Evolutionary conservation across 1,284 basidiomycete genomes (phyloP), one percentile per base, ranked within the genome.

Genomic region (Takashimella tepidaria): DNA sequence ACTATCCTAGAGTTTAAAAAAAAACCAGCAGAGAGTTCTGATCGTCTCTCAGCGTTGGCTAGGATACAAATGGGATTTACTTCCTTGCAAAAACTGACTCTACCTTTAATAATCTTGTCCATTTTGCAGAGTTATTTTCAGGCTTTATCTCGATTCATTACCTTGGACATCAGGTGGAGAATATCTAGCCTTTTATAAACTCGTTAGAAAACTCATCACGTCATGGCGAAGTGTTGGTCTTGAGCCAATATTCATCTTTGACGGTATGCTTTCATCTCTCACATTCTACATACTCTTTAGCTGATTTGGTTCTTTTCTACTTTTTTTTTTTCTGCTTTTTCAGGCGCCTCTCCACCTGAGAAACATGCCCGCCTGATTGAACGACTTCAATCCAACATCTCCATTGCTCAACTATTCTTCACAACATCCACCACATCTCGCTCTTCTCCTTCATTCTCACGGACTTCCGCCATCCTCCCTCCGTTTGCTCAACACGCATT

Each of bases 141-240:
- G 83, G 57, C 63, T 92, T 12, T 81, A 87, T 59, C 76, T 80
- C 41, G 79, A 81, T 56, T 79, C 78, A 51, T 75, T 90, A 41
- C 84, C 87, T 3, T 92, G 88, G 88, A 84, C 88, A 0, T 89
- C 88, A 57, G 90, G 90, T 3, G 90, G 90, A 41, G 89, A 92
- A 71, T 89, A 89, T 65, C 68, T 76, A 2, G 78, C 80, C 31
- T 86, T 89, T 63, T 77, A 78, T 19, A 64, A 71, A 11, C 69
- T 84, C 8, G 77, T 87, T 3, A 74, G 75, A 43, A 73, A 68
- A 44, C 79, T 87, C 16, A 80, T 88, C 8, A 70, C 79, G 52
- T 83, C 84, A 1, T 92, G 89, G 89, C 77, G 86, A 26, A 73
- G 75, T 21, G 79, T 90, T 3, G 88, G 89, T 5, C 74, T 95